Conservation (phyloP, 2,329 filamentous ascomycete genomes). For the Exophiala lecanii-corni region DNA sequence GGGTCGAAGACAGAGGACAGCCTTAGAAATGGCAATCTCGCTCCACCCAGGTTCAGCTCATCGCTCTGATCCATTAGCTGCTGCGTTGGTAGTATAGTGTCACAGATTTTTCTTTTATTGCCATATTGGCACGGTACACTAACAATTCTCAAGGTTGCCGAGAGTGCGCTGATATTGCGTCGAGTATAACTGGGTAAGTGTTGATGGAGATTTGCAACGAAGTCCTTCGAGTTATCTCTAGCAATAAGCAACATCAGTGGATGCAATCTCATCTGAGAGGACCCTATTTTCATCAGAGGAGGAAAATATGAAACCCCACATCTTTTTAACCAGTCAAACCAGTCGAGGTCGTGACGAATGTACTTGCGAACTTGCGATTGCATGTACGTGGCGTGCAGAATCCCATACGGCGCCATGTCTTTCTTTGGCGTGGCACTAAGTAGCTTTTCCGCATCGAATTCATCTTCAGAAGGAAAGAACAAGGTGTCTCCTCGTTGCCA, state of each 20-base stretch:
- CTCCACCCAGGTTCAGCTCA: background rate
- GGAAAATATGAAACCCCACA: constrained; percentile 10
- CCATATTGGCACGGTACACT: constrained; percentile 7
- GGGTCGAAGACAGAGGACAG: constrained; percentile 7
- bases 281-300: background rate
- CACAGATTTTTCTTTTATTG: background rate
- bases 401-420: constrained; percentile 6
- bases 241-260: constrained; percentile 10
- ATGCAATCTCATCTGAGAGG: background rate
- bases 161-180: constrained; percentile 3
- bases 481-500: background rate
- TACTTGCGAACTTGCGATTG: constrained; percentile 8
- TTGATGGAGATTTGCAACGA: constrained; percentile 13
- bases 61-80: constrained; percentile 4
- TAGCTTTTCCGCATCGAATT: constrained; percentile 11
- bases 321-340: constrained; percentile 7
- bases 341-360: constrained; percentile 4
- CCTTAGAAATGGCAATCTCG: constrained; percentile 12
- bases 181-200: constrained; percentile 13
- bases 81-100: constrained; percentile 13
- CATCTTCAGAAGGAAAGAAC: constrained; percentile 12
- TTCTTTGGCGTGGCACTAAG: constrained; percentile 8
- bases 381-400: constrained; percentile 8
- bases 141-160: constrained; percentile 6
- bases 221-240: constrained; percentile 9